Conservation (phyloP, 441 rosid genomes). For the Arabidopsis lyrata region DNA sequence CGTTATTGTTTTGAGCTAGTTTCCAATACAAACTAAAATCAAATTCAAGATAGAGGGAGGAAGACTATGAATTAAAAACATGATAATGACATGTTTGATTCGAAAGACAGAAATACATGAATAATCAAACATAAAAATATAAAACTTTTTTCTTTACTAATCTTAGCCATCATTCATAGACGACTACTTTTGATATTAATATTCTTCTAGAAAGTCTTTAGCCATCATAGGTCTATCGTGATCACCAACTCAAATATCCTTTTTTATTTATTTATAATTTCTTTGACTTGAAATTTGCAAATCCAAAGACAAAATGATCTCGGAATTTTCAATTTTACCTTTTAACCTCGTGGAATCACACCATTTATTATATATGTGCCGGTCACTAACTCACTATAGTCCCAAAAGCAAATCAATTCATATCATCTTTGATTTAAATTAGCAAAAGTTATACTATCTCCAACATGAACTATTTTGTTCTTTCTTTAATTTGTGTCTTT, state of each 20-base stretch:
- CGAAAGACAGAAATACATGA: background rate
- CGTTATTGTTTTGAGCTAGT: background rate
- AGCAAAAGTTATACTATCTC: background rate
- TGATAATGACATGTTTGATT: background rate
- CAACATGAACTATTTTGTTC: background rate
- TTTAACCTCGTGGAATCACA: background rate
- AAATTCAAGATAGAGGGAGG: background rate
- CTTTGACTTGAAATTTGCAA: background rate
- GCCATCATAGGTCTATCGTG: constrained; percentile 2
- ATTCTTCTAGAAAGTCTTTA: background rate
- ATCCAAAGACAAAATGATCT: background rate
- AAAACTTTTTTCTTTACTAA: background rate
- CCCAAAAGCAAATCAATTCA: background rate
- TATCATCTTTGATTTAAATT: background rate
- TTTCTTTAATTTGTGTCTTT: too few relatives aligned
- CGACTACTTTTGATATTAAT: background rate
- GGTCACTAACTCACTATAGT: background rate
- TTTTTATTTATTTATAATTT: background rate
- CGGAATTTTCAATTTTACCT: too few relatives aligned
- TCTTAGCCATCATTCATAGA: background rate
- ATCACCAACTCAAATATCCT: background rate
- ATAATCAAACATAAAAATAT: background rate
- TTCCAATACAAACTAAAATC: too few relatives aligned
- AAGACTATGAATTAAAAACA: background rate
- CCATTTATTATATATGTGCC: background rate